Evolutionary conservation across 2,329 filamentous ascomycete species (phyloP).

Genomic region (Lecanicillium sp.): DNA sequence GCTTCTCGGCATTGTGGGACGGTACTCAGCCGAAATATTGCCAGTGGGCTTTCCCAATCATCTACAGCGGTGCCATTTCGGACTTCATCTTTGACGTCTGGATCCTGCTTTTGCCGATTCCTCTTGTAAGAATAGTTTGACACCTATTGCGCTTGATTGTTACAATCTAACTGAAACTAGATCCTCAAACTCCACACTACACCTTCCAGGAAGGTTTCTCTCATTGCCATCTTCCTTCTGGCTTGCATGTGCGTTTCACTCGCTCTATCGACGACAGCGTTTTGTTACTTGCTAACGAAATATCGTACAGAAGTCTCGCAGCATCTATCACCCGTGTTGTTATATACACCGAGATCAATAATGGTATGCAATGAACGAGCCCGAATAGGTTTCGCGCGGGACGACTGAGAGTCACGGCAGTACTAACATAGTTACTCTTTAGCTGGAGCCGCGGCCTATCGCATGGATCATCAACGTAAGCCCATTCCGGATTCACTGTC

Average conservation of each 20-base stretch:
- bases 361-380: background rate
- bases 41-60: conserved; percentile 12
- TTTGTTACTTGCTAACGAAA: background rate
- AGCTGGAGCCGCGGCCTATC: too few relatives aligned
- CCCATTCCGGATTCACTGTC: too few relatives aligned
- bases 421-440: background rate
- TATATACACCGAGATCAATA: background rate
- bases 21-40: conserved; percentile 14
- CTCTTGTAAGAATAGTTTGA: conserved; percentile 6
- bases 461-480: too few relatives aligned
- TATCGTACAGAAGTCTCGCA: conserved; percentile 3
- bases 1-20: conserved; percentile 15
- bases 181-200: conserved; percentile 9
- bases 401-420: too few relatives aligned
- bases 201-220: conserved; percentile 7
- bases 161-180: too few relatives aligned
- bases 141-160: too few relatives aligned
- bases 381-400: too few relatives aligned
- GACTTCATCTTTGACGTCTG: conserved; percentile 14
- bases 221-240: conserved; percentile 11
- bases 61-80: conserved; percentile 12
- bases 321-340: conserved; percentile 8
- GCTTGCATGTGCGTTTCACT: conserved; percentile 3
- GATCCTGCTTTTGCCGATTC: conserved; percentile 13
- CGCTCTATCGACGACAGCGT: background rate